phyloP scores from a whole-genome alignment of 495 filamentous ascomycete species.

The Barbatosphaeria neglecta region DNA sequence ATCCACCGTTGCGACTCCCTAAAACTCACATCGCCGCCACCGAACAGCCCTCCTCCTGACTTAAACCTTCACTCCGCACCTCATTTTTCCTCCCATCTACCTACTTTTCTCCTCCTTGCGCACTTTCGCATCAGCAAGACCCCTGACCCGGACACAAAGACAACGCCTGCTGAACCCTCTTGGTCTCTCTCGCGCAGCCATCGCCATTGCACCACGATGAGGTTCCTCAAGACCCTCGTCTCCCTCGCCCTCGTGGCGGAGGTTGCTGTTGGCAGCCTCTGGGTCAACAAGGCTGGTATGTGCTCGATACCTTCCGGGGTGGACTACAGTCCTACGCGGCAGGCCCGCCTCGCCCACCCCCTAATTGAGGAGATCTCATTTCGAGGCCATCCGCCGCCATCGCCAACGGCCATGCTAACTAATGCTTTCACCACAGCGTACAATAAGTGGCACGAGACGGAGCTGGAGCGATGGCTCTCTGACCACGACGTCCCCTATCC shows the following conservation, averaged over 20 bases:
- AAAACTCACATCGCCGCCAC: neutral
- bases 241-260: conserved; percentile 61
- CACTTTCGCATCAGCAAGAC: neutral
- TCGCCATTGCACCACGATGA: conserved; percentile 43
- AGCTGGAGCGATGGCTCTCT: conserved; percentile 93
- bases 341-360: no score
- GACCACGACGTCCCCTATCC: conserved; percentile 87
- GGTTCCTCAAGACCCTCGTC: conserved; percentile 57
- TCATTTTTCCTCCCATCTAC: neutral
- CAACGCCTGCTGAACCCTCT: no score
- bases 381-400: no score
- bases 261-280: conserved; percentile 54
- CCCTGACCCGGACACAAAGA: no score
- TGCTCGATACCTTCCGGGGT: conserved; percentile 3
- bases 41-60: neutral
- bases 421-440: conserved; percentile 51
- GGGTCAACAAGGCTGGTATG: conserved; percentile 77
- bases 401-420: neutral
- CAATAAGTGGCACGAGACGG: conserved; percentile 98
- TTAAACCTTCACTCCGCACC: neutral
- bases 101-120: neutral
- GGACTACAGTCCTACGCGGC: no score
- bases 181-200: neutral
- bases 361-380: no score
- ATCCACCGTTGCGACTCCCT: neutral